Percentiles rank a stretch among this genome's conserved stretches.
These are phyloP conservation scores for Aspergillus sp. DNA, from an alignment of 2,329 filamentous ascomycete genomes.

Conservation along the genomic window DNA sequence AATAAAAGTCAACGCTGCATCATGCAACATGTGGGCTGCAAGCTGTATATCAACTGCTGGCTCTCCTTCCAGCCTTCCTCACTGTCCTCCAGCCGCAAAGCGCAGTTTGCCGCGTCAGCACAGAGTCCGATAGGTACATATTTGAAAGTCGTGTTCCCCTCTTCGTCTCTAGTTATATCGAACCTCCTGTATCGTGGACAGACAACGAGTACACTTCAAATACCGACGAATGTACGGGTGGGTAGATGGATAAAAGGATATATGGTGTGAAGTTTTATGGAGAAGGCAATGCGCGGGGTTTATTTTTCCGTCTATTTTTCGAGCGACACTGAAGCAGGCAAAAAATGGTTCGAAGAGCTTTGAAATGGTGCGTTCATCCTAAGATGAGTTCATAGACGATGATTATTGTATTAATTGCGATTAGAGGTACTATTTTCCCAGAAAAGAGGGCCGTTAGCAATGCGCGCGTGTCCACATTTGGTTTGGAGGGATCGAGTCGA, in stretches of 20 bases:
- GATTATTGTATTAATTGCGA: constrained; percentile 77
- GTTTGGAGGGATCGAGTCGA: neutral
- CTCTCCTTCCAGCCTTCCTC: neutral
- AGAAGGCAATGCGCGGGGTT: neutral
- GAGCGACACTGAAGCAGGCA: neutral
- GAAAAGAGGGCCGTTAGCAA: neutral
- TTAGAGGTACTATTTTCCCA: constrained; percentile 68
- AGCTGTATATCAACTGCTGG: too few relatives aligned
- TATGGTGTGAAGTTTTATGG: neutral
- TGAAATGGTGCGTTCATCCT: constrained; percentile 51
- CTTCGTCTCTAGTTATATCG: neutral
- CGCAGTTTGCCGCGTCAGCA: neutral
- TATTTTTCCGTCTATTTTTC: neutral
- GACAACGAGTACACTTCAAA: neutral
- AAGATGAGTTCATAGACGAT: constrained; percentile 80
- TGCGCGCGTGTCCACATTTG: neutral
- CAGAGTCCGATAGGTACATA: neutral
- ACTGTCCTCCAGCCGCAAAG: neutral
- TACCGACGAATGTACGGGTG: neutral
- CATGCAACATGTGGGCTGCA: neutral
- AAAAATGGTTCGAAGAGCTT: neutral
- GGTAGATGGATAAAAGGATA: neutral
- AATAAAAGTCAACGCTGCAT: neutral
- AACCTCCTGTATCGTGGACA: neutral
- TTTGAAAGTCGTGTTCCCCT: neutral